Evolutionary conservation across 768 basidiomycete genomes (phyloP).

Genomic region (Chalciporus chontae): DNA sequence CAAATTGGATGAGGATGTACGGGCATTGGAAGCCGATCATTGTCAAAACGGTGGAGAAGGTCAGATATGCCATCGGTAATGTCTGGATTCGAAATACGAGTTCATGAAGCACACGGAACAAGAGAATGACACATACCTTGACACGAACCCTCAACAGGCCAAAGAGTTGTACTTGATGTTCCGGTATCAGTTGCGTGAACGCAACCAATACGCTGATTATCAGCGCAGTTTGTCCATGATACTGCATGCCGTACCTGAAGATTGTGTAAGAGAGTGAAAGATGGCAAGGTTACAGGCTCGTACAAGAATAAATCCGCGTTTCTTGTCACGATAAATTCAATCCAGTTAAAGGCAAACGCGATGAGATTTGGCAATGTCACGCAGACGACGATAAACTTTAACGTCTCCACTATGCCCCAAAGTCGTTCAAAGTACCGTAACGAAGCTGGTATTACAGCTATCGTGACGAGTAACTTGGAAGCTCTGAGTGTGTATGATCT

Average conservation of each 20-base stretch:
- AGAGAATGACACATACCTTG: slow-evolving; percentile 53
- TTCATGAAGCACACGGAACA: background rate
- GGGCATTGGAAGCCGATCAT: slow-evolving; percentile 84
- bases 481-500: slow-evolving; percentile 4
- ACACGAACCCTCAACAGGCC: slow-evolving; percentile 83
- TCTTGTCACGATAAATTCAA: slow-evolving; percentile 70
- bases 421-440: slow-evolving; percentile 90
- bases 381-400: slow-evolving; percentile 81
- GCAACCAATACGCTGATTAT: slow-evolving; percentile 89
- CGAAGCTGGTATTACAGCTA: slow-evolving; percentile 76
- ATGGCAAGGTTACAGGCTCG: slow-evolving; percentile 29
- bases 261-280: slow-evolving; percentile 11
- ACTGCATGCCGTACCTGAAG: slow-evolving; percentile 78
- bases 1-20: slow-evolving; percentile 94
- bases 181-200: slow-evolving; percentile 96
- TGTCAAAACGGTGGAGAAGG: slow-evolving; percentile 82
- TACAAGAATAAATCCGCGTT: slow-evolving; percentile 77
- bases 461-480: slow-evolving; percentile 67
- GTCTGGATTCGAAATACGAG: slow-evolving; percentile 45
- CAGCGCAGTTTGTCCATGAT: slow-evolving; percentile 91
- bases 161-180: slow-evolving; percentile 94
- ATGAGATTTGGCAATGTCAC: slow-evolving; percentile 85
- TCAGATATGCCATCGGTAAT: slow-evolving; percentile 92
- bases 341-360: slow-evolving; percentile 83
- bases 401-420: slow-evolving; percentile 85